These are phyloP conservation scores for Phytopythium sindhum DNA, from an alignment of 352 stramenopile species.

Conservation along the genomic window DNA sequence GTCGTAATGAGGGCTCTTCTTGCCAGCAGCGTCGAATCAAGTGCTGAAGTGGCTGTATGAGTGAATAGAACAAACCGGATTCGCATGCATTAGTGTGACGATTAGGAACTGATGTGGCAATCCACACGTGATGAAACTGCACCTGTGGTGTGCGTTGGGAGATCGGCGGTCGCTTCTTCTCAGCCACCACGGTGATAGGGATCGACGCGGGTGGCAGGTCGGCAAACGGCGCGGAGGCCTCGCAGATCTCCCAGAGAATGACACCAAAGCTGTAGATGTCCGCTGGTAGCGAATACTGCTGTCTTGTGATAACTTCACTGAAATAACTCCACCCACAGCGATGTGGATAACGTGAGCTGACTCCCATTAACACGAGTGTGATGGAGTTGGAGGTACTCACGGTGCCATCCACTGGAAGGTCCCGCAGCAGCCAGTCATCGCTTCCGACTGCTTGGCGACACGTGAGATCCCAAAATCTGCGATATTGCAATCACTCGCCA, in stretches of 20 bases:
- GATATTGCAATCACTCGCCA: too few species aligned
- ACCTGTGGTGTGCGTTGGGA: conserved; percentile 59
- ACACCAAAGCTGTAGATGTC: conserved; percentile 83
- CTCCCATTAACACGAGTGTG: neutral
- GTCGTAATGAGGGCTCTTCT: conserved; percentile 44
- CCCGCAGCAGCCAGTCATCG: conserved; percentile 76
- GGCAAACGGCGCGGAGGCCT: conserved; percentile 53
- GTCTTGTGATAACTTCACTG: conserved; percentile 68
- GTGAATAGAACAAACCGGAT: neutral
- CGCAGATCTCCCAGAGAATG: conserved; percentile 83
- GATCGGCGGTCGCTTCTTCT: conserved; percentile 58
- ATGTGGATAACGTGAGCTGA: too few species aligned
- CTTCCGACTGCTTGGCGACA: conserved; percentile 36
- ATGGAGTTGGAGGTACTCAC: conserved; percentile 28
- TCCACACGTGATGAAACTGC: neutral
- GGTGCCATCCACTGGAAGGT: conserved; percentile 85
- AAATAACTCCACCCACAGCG: neutral
- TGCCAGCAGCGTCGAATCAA: conserved; percentile 70
- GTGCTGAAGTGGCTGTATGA: conserved; percentile 43
- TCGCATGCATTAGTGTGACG: neutral
- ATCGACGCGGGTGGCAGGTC: conserved; percentile 50
- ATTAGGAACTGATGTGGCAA: neutral
- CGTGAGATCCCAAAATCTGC: conserved; percentile 79
- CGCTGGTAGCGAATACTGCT: conserved; percentile 61
- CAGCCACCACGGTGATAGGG: conserved; percentile 58